A percentile compares a stretch with the other conserved stretches of the same genome.
Evolutionary conservation across 352 stramenopile species (phyloP).

Genomic region (Pythium rishiriense): DNA sequence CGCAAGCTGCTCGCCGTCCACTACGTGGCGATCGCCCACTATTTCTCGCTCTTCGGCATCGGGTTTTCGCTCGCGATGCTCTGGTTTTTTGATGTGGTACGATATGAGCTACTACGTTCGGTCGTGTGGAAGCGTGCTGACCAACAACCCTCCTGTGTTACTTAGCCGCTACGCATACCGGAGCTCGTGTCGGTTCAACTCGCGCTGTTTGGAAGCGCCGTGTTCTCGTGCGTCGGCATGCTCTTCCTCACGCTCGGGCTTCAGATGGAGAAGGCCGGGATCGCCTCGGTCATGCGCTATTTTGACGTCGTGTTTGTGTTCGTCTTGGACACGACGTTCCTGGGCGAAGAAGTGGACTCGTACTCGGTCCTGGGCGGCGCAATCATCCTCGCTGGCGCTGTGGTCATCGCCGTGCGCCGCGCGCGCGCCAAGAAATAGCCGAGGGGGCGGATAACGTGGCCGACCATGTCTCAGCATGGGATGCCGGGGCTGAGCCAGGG

Average conservation of each 20-base stretch:
- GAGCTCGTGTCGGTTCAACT: constrained; percentile 34
- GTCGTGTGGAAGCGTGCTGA: too few relatives aligned
- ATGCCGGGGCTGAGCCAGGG: background rate
- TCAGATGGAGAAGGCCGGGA: constrained; percentile 56
- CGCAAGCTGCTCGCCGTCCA: constrained; percentile 56
- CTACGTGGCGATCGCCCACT: constrained; percentile 42
- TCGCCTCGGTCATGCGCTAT: constrained; percentile 70
- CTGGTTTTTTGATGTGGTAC: constrained; percentile 32
- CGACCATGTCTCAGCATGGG: background rate
- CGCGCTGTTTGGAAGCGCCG: constrained; percentile 40
- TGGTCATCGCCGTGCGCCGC: constrained; percentile 50
- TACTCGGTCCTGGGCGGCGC: constrained; percentile 59
- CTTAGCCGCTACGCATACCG: constrained; percentile 26
- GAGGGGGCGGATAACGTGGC: too few relatives aligned
- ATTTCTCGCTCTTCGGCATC: constrained; percentile 47
- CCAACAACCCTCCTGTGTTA: too few relatives aligned
- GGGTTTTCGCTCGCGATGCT: constrained; percentile 32
- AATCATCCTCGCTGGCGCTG: constrained; percentile 54
- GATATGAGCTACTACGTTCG: too few relatives aligned
- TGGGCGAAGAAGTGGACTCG: constrained; percentile 51
- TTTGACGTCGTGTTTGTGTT: constrained; percentile 76
- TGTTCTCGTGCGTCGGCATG: constrained; percentile 53
- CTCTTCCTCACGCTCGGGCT: constrained; percentile 61
- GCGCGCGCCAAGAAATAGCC: constrained; percentile 30
- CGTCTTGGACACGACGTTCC: constrained; percentile 43